Base-by-base conservation (phyloP, 805 yeast species). In the Ogataea haglerorum region DNA sequence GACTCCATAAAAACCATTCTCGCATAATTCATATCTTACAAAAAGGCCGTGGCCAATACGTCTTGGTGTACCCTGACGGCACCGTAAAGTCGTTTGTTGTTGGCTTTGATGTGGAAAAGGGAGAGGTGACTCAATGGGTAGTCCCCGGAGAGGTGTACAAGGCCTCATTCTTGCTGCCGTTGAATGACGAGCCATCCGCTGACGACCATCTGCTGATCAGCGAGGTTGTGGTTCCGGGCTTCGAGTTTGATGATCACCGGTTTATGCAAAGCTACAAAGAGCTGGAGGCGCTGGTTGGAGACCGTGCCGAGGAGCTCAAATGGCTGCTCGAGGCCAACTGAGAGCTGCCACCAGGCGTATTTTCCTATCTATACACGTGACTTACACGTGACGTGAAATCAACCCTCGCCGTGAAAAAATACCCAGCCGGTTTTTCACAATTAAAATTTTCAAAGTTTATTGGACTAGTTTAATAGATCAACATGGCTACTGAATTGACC, bases 401-500 rank as follows among this genome's bases (percentile, higher is more conserved):
- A 26, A 17, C 35, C 43, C 33, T 26, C 36, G 15, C 35, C 17
- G 43, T 12, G 30, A 40, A 38, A 38, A 32, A 38, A 25, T 33
- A 34, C 34, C 32, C 28, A 32, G 42, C 23, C 38, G 30, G 34
- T 40, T 40, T 40, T 40, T 34, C 38, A 40, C 30, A 40, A 30
- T 30, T 40, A 40, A 40, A 40, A 40, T 40, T 40, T 40, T 40
- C 43, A 40, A 28, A 40, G 43, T 34, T 40, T 24, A 30, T 37
- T 40, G 35, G 38, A 39, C 37, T 33, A 27, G 42, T 39, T 40
- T 34, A 33, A 52, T 56, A 50, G 49, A 49, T 42, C 43, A 79
- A 78, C 78, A 93, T 91, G 98, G 95, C 98, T 72, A 85, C 98
- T 76, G 99, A 93, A 84, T 88, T 93, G 80, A 91, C 96, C 75